Percentiles rank a stretch among this genome's conserved stretches.
phyloP scores from a whole-genome alignment of 805 yeast genomes.

The Grigorovia transvaalensis region DNA sequence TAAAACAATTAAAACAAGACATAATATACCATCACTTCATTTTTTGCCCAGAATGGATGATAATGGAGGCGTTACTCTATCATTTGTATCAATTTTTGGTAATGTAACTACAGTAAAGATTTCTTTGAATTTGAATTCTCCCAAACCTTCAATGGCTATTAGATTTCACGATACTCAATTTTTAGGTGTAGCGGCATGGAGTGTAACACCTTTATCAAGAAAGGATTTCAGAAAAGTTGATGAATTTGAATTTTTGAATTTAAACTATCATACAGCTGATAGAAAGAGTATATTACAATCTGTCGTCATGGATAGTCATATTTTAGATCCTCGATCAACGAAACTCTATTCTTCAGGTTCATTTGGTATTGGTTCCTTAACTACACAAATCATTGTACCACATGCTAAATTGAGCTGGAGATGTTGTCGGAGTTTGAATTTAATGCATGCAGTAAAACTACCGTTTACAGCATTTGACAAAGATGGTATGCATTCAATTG shows the following conservation, averaged over 20 bases:
- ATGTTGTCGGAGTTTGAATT: constrained; percentile 3
- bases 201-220: constrained; percentile 11
- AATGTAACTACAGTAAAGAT: constrained; percentile 13
- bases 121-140: neutral
- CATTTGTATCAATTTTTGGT: constrained; percentile 16
- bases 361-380: constrained; percentile 19
- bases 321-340: constrained; percentile 11
- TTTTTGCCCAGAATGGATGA: constrained; percentile 9
- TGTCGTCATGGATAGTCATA: constrained; percentile 12
- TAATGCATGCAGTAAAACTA: constrained; percentile 4
- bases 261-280: constrained; percentile 12
- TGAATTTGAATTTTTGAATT: constrained; percentile 15
- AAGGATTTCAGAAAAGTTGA: constrained; percentile 13
- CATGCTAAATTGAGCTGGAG: constrained; percentile 10
- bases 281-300: constrained; percentile 13
- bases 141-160: neutral
- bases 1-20: constrained; percentile 2
- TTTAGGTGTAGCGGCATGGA: constrained; percentile 12
- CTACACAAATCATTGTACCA: constrained; percentile 23
- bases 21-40: constrained; percentile 14
- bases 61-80: constrained; percentile 8
- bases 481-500: constrained; percentile 1
- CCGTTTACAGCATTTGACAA: constrained; percentile 17
- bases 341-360: constrained; percentile 10
- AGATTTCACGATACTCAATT: constrained; percentile 13